A percentile compares a stretch with the other conserved stretches of the same genome.
Evolutionary conservation across 768 basidiomycete species (phyloP).

Genomic region (Termitomyces sp.): DNA sequence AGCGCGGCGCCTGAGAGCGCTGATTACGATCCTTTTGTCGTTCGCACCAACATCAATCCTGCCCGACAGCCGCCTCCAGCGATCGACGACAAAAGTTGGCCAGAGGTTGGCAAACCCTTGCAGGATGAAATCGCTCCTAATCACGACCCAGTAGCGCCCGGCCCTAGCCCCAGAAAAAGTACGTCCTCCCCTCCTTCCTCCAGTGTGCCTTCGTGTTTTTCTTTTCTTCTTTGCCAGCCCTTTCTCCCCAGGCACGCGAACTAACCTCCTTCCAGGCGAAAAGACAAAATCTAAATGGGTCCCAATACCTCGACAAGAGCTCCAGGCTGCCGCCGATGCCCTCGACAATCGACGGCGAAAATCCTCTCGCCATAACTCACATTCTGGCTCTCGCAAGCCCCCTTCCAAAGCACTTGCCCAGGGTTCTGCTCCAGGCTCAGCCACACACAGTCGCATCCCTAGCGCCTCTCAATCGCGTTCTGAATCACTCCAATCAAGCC

Average conservation of each 20-base stretch:
- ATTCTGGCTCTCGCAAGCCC: constrained; percentile 9
- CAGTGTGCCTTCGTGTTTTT: background rate
- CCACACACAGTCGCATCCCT: constrained; percentile 20
- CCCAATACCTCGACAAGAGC: constrained; percentile 53
- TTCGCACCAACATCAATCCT: constrained; percentile 30
- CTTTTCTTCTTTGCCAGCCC: background rate
- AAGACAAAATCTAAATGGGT: constrained; percentile 67
- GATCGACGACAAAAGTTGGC: constrained; percentile 42
- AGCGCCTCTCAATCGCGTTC: constrained; percentile 42
- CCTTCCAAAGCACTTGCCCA: background rate
- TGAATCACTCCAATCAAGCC: constrained; percentile 51
- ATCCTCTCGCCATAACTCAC: constrained; percentile 16
- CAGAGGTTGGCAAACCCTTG: constrained; percentile 39
- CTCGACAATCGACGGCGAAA: constrained; percentile 11
- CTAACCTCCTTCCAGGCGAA: constrained; percentile 35
- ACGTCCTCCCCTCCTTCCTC: constrained; percentile 13
- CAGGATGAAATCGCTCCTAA: constrained; percentile 9
- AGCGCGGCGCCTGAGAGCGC: constrained; percentile 11
- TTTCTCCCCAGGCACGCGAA: background rate
- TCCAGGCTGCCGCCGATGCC: constrained; percentile 53
- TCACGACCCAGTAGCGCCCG: constrained; percentile 11
- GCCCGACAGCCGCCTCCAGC: constrained; percentile 23
- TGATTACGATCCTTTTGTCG: constrained; percentile 45
- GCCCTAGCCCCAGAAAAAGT: constrained; percentile 25
- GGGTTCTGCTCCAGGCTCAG: constrained; percentile 15